Percentiles rank a stretch among this genome's conserved stretches.
phyloP scores from a whole-genome alignment of 345 rosid species.

The Durio zibethinus region DNA sequence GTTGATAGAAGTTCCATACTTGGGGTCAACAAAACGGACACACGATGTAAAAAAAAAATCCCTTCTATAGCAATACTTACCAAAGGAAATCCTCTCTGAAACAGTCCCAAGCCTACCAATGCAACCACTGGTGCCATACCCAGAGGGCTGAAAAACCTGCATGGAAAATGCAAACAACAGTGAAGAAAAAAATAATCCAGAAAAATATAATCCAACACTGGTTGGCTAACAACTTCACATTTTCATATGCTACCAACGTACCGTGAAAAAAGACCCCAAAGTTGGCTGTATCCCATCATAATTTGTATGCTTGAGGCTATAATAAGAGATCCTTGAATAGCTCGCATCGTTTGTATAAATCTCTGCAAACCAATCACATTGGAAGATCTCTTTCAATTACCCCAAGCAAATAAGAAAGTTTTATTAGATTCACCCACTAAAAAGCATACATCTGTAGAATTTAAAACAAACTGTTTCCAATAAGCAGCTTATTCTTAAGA shows the following conservation, averaged over 20 bases:
- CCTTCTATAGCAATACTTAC: conserved; percentile 33
- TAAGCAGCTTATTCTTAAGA: not conserved
- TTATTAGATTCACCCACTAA: not conserved
- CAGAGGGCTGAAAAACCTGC: conserved; percentile 88
- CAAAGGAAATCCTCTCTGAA: conserved; percentile 84
- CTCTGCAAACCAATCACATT: conserved; percentile 66
- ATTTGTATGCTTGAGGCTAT: conserved; percentile 89
- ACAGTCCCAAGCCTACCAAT: conserved; percentile 89
- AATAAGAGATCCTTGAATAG: conserved; percentile 87
- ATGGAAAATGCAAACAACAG: conserved; percentile 11
- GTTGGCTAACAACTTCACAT: not conserved
- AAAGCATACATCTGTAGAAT: not conserved
- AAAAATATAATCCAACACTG: not conserved
- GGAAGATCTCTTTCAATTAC: conserved; percentile 48
- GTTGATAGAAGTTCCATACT: not conserved
- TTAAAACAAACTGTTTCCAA: not conserved
- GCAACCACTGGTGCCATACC: conserved; percentile 90
- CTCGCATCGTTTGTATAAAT: conserved; percentile 83
- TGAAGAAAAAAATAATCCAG: not conserved
- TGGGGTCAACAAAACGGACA: not conserved
- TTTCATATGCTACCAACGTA: conserved; percentile 19
- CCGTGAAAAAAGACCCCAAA: conserved; percentile 92
- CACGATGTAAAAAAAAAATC: not conserved
- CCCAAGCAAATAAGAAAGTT: conserved; percentile 36
- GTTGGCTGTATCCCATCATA: conserved; percentile 82